Conservation (phyloP, 176 grass and related monocot species). For the Lolium rigidum region DNA sequence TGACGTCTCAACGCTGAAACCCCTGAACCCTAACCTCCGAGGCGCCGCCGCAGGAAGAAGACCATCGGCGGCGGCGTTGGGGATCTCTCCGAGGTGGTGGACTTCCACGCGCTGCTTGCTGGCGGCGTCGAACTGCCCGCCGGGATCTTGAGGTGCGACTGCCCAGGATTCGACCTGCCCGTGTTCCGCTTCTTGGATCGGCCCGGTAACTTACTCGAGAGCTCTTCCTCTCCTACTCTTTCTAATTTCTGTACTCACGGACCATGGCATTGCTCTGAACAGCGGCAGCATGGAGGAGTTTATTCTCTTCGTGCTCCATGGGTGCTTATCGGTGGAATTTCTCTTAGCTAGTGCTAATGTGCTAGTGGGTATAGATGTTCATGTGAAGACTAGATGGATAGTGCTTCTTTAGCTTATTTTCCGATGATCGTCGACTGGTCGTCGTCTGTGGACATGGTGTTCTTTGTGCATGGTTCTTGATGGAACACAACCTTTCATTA, state of each 20-base stretch:
- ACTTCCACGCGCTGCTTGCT: conserved; percentile 60
- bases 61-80: neutral
- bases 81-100: conserved; percentile 55
- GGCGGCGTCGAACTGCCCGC: conserved; percentile 22
- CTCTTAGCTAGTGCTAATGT: no score
- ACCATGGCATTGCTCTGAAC: no score
- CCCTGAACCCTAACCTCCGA: neutral
- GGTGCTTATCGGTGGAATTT: no score
- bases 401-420: neutral
- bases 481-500: neutral
- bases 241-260: no score
- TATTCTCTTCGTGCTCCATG: neutral
- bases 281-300: no score
- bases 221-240: neutral
- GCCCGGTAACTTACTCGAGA: conserved; percentile 35
- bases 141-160: conserved; percentile 50
- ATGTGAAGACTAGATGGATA: neutral
- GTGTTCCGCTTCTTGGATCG: conserved; percentile 71
- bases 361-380: neutral
- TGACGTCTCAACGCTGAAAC: neutral
- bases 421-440: neutral
- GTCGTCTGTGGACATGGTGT: neutral
- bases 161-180: conserved; percentile 58
- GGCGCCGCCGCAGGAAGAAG: conserved; percentile 22
- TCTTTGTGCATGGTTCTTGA: neutral